Base-by-base conservation (phyloP, 352 stramenopile genomes). In the Globisporangium nodosum region DNA sequence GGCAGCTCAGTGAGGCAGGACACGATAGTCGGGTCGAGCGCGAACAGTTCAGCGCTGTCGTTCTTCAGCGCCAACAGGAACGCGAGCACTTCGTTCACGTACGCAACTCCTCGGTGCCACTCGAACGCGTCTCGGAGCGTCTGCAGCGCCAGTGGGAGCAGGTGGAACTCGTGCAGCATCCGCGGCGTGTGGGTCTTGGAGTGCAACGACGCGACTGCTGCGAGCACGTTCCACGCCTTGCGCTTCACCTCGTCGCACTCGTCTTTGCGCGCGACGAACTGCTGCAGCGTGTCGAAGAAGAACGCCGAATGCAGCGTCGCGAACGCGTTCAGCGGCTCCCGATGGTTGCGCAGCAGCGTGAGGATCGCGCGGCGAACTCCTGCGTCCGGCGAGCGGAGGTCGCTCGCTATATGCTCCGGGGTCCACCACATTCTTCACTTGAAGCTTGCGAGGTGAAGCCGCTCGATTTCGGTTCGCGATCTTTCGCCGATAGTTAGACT, bases 51-150 rank as follows among this genome's bases (percentile, higher is more conserved):
- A 11, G 40, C n/a, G 11, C 42, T 20, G 53, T 52, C 27, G 27
- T 50, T 21, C 20, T 58, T 51, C 27, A 58, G 18, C 27, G 43
- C 42, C 4, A 42, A 20, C 7, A 58, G 27, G 42, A 58, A 52
- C 31, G 21, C 42, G 27, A 58, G 42, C 27, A 46, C 42, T 27
- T 58, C 42, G 31, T 43, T 52, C 30, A 52, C 53, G 31, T 43
- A 58, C 24, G 27, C 33, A n/a, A 7, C 6, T 13, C 40, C 40
- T 12, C 48, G 16, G 40, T 27, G 21, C 6, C 27, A 40, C 9
- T 43, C 52, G 21, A 35, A 45, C 5, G n/a, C 53, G n/a, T 31
- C 42, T 3, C 53, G 42, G 5, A 58, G 27, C 8, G 42, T 58
- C 11, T 58, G 7, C 2, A 58, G 53, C 27, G 42, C 42, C 13